Evolutionary conservation across 345 rosid species (phyloP), one percentile per base, ranked within the genome.

Genomic region (Angophora floribunda): DNA sequence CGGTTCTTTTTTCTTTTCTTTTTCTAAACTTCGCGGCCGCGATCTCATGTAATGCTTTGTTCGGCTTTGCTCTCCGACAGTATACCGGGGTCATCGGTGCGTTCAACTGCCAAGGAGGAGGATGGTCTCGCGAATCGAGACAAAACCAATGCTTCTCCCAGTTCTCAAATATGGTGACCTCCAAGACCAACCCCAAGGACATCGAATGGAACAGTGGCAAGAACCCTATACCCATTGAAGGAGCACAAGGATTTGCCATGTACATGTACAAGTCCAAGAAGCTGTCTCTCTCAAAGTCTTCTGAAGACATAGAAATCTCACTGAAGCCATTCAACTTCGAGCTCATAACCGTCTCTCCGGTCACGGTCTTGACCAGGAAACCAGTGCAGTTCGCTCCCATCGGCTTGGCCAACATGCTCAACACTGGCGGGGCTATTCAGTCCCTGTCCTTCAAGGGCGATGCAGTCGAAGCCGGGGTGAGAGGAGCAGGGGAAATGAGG

Each of bases 61-160:
- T 75, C 84, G 84, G 84, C 84, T 75, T 75, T 75, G 7, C 49
- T 41, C 61, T 41, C 82, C 49, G 41, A 84, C 93, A 98, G 99
- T 95, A 89, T 59, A 95, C 94, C 13, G 99, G 99, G 86, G 94
- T 98, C 22, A 89, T 98, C 9, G 99, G 99, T 51, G 97, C 90
- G 79, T 98, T 98, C 85, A 98, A 98, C 91, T 98, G 99, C 92
- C 99, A 98, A 95, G 99, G 99, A 88, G 99, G 99, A 86, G 99
- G 99, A 32, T 98, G 99, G 99, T 88, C 93, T 88, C 94, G 96
- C 3, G 98, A 98, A 90, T 91, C 94, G 13, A 89, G 99, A 49
- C 93, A 95, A 30, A 98, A 97, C 95, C 88, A 94, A 88, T 98
- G 97, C 61, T 92, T 92, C 52, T 94, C 99, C 12, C 87, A 94